phyloP scores from a whole-genome alignment of 164 flowering plant genomes.

The Chimonanthus salicifolius region DNA sequence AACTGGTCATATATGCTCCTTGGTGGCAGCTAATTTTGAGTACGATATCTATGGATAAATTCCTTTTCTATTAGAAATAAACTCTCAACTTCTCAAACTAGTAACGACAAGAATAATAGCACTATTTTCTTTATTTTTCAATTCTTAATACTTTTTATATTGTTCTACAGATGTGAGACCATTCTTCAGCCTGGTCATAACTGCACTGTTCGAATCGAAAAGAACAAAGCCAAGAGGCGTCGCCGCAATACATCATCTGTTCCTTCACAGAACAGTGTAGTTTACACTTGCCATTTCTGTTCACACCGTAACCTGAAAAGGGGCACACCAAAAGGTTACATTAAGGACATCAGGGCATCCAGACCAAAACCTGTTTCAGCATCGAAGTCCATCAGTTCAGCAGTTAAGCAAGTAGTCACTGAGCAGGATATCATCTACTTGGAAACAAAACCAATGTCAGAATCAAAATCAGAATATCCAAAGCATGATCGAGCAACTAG shows the following conservation, averaged over 20 bases:
- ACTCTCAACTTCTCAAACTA: too few species aligned
- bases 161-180: slow-evolving; percentile 63
- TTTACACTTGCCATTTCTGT: slow-evolving; percentile 70
- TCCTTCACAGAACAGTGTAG: slow-evolving; percentile 46
- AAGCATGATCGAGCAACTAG: slow-evolving; percentile 1
- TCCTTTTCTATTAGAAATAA: too few species aligned
- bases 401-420: not conserved
- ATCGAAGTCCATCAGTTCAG: not conserved
- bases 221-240: slow-evolving; percentile 31
- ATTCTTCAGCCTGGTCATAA: slow-evolving; percentile 69
- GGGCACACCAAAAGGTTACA: slow-evolving; percentile 62
- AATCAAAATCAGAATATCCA: not conserved
- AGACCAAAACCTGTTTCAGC: slow-evolving; percentile 15
- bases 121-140: not conserved
- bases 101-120: not conserved
- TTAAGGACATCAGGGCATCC: slow-evolving; percentile 44
- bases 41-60: too few species aligned
- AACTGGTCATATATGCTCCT: too few species aligned
- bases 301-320: slow-evolving; percentile 50
- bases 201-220: slow-evolving; percentile 66
- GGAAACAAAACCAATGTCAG: slow-evolving; percentile 10
- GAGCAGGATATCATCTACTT: not conserved
- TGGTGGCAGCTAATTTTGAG: too few species aligned
- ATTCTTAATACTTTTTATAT: not conserved
- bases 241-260: slow-evolving; percentile 22